phyloP scores from a whole-genome alignment of 441 rosid genomes.

The Viola pubescens region DNA sequence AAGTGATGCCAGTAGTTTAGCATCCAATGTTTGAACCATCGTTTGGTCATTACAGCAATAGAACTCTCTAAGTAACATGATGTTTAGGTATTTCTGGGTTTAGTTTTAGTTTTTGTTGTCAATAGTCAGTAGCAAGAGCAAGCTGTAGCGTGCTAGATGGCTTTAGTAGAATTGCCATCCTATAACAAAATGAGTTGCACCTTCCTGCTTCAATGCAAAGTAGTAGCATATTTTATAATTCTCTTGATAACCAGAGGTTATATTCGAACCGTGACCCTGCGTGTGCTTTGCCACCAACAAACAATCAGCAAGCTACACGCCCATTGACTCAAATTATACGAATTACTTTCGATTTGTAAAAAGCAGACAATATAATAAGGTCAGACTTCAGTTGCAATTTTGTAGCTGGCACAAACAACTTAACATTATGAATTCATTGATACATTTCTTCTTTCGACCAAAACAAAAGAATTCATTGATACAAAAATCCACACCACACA shows the following conservation, averaged over 20 bases:
- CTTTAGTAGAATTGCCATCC: too few species aligned
- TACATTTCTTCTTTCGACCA: background rate
- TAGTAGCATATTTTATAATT: too few species aligned
- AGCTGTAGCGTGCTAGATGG: background rate
- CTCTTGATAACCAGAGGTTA: too few species aligned
- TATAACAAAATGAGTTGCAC: too few species aligned
- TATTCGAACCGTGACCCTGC: too few species aligned
- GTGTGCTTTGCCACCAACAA: too few species aligned
- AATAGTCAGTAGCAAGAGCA: background rate
- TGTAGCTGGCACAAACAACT: background rate
- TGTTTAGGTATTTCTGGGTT: background rate
- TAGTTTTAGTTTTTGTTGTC: background rate
- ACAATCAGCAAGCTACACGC: too few species aligned
- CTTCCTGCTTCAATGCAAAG: too few species aligned
- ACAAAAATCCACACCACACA: background rate
- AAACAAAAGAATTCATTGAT: background rate
- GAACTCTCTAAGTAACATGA: background rate
- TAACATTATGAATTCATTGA: background rate
- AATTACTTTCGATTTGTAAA: background rate
- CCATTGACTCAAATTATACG: too few species aligned
- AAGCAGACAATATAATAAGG: background rate
- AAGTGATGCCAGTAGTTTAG: conserved; percentile 5
- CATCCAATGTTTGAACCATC: conserved; percentile 8
- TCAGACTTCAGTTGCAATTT: background rate
- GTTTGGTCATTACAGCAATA: background rate